Evolutionary conservation across 1,284 basidiomycete species (phyloP).

Genomic region (Boletus semigastroideus): DNA sequence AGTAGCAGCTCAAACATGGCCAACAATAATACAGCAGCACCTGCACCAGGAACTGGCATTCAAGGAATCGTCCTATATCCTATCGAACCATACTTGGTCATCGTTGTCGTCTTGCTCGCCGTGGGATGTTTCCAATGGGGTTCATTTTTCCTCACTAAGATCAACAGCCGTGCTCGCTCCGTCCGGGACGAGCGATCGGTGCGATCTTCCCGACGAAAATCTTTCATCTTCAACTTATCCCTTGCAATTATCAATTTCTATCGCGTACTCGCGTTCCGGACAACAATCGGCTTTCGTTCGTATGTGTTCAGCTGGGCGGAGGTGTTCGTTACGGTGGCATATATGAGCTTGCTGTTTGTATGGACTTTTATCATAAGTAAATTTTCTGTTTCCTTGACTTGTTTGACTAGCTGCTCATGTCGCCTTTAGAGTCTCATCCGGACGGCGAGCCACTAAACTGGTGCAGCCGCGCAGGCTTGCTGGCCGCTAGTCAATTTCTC

Average conservation of each 20-base stretch:
- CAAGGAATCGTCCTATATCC: slow-evolving; percentile 36
- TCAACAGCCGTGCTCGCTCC: slow-evolving; percentile 7
- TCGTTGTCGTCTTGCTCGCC: slow-evolving; percentile 42
- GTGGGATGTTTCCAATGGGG: slow-evolving; percentile 37
- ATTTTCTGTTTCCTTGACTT: slow-evolving; percentile 10
- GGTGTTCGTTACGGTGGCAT: slow-evolving; percentile 41
- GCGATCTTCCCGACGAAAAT: neutral
- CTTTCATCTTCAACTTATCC: slow-evolving; percentile 31
- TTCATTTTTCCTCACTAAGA: slow-evolving; percentile 24
- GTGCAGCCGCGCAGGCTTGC: slow-evolving; percentile 48
- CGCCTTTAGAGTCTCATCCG: slow-evolving; percentile 38
- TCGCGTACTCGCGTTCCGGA: slow-evolving; percentile 47
- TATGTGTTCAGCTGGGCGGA: slow-evolving; percentile 52
- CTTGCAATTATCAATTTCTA: slow-evolving; percentile 41
- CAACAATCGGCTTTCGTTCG: slow-evolving; percentile 40
- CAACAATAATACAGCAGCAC: neutral
- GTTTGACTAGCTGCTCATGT: neutral
- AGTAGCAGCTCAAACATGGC: neutral
- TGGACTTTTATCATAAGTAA: slow-evolving; percentile 53
- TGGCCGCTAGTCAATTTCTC: slow-evolving; percentile 56
- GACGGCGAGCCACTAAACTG: slow-evolving; percentile 45
- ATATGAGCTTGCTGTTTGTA: slow-evolving; percentile 43
- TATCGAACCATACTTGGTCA: slow-evolving; percentile 43
- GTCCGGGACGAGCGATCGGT: slow-evolving; percentile 12
- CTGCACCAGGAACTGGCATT: neutral